Percentiles rank a stretch among this genome's conserved stretches.
Conservation (phyloP, 2,329 filamentous ascomycete species). For the Penicillium sp. region DNA sequence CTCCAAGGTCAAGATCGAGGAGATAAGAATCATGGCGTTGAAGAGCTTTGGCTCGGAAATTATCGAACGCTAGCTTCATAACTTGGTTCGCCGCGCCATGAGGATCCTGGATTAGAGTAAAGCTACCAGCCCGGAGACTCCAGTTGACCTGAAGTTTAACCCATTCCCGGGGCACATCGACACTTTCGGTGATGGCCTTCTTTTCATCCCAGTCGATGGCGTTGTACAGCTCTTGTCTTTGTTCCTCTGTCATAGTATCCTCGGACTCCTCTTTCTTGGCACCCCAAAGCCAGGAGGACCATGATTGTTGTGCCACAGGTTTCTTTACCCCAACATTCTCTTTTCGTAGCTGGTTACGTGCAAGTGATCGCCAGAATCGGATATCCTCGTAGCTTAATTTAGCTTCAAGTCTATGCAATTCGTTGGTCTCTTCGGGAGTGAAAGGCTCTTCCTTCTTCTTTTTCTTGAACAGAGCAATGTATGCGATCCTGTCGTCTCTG, state of each 20-base stretch:
- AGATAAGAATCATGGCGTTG: constrained; percentile 90
- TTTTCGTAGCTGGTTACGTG: constrained; percentile 90
- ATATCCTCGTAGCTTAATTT: constrained; percentile 93
- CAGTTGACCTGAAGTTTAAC: constrained; percentile 91
- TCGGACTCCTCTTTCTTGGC: constrained; percentile 70
- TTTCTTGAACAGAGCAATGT: constrained; percentile 96
- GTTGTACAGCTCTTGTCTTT: constrained; percentile 93
- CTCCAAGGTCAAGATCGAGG: constrained; percentile 84
- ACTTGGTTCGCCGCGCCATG: constrained; percentile 77
- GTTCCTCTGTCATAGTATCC: constrained; percentile 89
- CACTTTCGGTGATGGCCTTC: constrained; percentile 77
- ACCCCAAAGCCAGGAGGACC: constrained; percentile 91
- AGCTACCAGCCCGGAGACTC: constrained; percentile 91
- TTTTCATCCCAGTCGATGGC: constrained; percentile 99
- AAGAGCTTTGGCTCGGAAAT: constrained; percentile 85
- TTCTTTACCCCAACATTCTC: constrained; percentile 90
- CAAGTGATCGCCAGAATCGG: constrained; percentile 93
- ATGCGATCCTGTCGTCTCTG: constrained; percentile 80
- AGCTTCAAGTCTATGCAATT: constrained; percentile 74
- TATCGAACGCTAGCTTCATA: constrained; percentile 87
- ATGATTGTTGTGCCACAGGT: constrained; percentile 70
- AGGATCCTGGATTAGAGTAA: constrained; percentile 83
- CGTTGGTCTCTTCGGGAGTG: constrained; percentile 66
- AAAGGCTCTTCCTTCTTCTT: constrained; percentile 72
- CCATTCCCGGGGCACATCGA: constrained; percentile 86